phyloP scores from a whole-genome alignment of 2,329 filamentous ascomycete genomes.

The Epichloe scottii region DNA sequence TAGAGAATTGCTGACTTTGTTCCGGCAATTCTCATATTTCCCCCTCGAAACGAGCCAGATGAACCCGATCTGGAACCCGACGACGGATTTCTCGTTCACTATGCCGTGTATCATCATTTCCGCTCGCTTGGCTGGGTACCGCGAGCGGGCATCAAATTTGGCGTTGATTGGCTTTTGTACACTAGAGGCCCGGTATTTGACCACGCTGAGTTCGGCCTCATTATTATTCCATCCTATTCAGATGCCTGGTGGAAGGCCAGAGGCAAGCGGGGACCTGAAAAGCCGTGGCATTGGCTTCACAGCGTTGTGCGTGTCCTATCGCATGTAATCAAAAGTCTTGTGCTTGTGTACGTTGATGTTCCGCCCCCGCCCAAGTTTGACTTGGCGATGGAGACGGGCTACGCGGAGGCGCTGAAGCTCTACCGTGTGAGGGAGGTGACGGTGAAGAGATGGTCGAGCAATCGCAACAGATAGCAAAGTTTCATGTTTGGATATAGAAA shows the following conservation, averaged over 20 bases:
- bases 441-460: conserved; percentile 72
- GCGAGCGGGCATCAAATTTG: conserved; percentile 86
- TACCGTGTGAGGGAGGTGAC: conserved; percentile 74
- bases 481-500: too few relatives aligned
- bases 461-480: conserved; percentile 46
- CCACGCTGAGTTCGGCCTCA: conserved; percentile 84
- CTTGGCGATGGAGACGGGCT: conserved; percentile 35
- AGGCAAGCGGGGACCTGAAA: conserved; percentile 34
- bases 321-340: conserved; percentile 80
- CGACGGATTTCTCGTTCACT: conserved; percentile 75
- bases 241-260: conserved; percentile 57
- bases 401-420: conserved; percentile 49
- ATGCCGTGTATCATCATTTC: conserved; percentile 91
- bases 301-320: conserved; percentile 79
- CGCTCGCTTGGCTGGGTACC: conserved; percentile 91
- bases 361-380: conserved; percentile 49
- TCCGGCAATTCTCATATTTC: conserved; percentile 57
- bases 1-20: conserved; percentile 49
- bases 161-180: conserved; percentile 90
- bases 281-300: conserved; percentile 74
- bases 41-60: conserved; percentile 31
- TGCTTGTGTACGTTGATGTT: conserved; percentile 84
- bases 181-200: conserved; percentile 85
- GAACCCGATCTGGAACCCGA: conserved; percentile 48
- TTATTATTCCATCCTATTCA: conserved; percentile 73